phyloP scores from a whole-genome alignment of 768 basidiomycete genomes.

The Leccinum barrowsii region DNA sequence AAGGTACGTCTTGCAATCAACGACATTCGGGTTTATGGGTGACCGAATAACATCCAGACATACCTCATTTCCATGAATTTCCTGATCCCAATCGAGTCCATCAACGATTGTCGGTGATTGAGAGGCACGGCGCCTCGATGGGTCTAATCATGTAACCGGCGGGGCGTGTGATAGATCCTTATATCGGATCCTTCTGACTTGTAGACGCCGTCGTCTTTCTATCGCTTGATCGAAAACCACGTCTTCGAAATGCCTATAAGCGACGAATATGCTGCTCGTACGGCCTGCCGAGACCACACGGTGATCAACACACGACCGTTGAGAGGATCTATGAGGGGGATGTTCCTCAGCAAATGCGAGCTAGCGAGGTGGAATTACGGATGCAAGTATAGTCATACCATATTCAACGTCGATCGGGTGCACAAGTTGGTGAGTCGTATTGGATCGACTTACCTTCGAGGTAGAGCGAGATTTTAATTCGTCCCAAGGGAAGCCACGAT shows the following conservation, averaged over 20 bases:
- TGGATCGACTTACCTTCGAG: too few species aligned
- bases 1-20: too few species aligned
- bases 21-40: background rate
- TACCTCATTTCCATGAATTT: background rate
- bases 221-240: background rate
- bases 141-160: background rate
- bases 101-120: background rate
- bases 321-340: background rate
- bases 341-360: constrained; percentile 10
- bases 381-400: constrained; percentile 21
- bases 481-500: constrained; percentile 2
- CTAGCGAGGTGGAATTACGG: background rate
- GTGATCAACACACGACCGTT: constrained; percentile 8
- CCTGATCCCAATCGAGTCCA: background rate
- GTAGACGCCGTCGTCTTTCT: background rate
- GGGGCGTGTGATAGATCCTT: background rate
- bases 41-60: background rate
- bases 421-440: constrained; percentile 5
- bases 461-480: background rate
- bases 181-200: background rate
- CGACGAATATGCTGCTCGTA: constrained; percentile 18
- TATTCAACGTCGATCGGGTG: constrained; percentile 17
- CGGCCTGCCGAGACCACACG: constrained; percentile 15
- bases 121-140: background rate
- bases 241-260: constrained; percentile 12